Percentiles rank a stretch among this genome's conserved stretches.
phyloP scores from a whole-genome alignment of 768 basidiomycete genomes.

The Suillus sp. region DNA sequence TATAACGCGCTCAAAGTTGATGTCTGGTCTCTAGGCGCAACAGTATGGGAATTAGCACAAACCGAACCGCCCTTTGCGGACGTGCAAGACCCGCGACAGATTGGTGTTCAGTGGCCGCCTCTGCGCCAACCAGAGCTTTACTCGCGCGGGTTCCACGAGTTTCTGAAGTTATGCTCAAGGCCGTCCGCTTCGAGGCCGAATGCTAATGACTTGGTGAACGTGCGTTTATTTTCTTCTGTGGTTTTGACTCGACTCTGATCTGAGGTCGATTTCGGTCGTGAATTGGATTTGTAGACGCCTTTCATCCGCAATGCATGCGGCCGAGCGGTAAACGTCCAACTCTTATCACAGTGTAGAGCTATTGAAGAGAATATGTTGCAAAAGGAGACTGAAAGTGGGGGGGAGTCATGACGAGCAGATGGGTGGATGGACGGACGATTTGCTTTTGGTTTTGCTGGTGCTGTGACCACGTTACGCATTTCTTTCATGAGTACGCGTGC shows the following conservation, averaged over 20 bases:
- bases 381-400: conserved; percentile 14
- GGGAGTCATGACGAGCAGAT: neutral
- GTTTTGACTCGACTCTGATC: neutral
- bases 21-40: conserved; percentile 81
- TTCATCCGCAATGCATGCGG: conserved; percentile 73
- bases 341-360: conserved; percentile 65
- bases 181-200: conserved; percentile 57
- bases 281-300: conserved; percentile 43
- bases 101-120: conserved; percentile 67
- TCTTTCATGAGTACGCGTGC: too few relatives aligned
- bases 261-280: neutral
- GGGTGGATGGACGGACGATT: neutral
- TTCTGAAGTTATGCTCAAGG: conserved; percentile 66
- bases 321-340: conserved; percentile 63
- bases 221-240: conserved; percentile 32
- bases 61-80: conserved; percentile 72
- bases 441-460: neutral
- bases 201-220: conserved; percentile 59
- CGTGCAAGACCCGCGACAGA: conserved; percentile 43
- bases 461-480: neutral
- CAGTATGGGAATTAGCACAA: conserved; percentile 81
- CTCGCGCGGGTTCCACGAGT: conserved; percentile 72
- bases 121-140: conserved; percentile 59
- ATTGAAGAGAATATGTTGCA: conserved; percentile 53
- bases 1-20: conserved; percentile 79